Conservation (phyloP, 164 flowering plant genomes). For the Macadamia tetraphylla region DNA sequence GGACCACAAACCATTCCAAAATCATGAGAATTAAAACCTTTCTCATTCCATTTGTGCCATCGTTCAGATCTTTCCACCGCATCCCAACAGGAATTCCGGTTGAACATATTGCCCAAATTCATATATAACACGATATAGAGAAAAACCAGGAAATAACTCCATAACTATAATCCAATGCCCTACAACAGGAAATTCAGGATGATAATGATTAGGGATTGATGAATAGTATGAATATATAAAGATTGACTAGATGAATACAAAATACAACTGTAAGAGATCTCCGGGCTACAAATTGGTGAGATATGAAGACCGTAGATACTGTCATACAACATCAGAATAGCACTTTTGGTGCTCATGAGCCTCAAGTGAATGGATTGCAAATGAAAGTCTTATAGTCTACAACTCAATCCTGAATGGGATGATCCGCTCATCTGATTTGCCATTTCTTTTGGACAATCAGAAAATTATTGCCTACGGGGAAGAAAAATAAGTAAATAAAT, state of each 20-base stretch:
- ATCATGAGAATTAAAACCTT: constrained; percentile 51
- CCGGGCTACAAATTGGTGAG: too few species aligned
- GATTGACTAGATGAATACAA: not conserved
- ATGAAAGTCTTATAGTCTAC: too few species aligned
- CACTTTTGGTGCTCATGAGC: too few species aligned
- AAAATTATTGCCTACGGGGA: too few species aligned
- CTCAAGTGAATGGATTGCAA: too few species aligned
- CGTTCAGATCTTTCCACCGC: constrained; percentile 57
- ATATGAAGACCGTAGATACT: too few species aligned
- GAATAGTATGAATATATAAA: not conserved
- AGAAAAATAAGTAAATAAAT: too few species aligned
- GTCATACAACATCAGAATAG: too few species aligned
- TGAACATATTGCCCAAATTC: constrained; percentile 58
- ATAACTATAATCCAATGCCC: constrained; percentile 52
- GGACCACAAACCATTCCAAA: constrained; percentile 46
- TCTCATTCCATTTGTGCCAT: constrained; percentile 54
- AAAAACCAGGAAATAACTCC: constrained; percentile 75
- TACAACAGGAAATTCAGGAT: constrained; percentile 18
- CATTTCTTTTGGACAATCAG: too few species aligned
- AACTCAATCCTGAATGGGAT: too few species aligned
- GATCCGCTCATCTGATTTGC: too few species aligned
- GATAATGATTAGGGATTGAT: not conserved
- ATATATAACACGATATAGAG: constrained; percentile 69
- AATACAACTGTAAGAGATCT: not conserved
- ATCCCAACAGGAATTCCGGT: constrained; percentile 47